Percentiles rank a stretch among this genome's conserved stretches.
phyloP scores from a whole-genome alignment of 495 filamentous ascomycete genomes.

The Talaromyces stipitatus region DNA sequence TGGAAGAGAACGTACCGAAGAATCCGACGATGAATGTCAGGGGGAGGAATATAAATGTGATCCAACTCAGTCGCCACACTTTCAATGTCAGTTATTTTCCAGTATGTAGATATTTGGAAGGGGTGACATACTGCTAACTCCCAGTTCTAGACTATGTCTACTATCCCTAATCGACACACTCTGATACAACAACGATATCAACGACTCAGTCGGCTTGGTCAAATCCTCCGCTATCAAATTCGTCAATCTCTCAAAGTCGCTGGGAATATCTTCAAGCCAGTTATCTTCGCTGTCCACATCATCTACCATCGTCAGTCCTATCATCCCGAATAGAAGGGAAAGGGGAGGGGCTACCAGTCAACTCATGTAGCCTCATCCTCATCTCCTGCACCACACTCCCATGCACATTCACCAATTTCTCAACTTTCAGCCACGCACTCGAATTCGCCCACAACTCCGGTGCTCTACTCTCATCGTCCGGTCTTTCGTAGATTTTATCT shows the following conservation, averaged over 20 bases:
- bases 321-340: not conserved
- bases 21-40: conserved; percentile 43
- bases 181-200: conserved; percentile 43
- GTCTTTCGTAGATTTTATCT: conserved; percentile 50
- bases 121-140: conserved; percentile 22
- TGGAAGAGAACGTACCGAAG: conserved; percentile 25
- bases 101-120: conserved; percentile 28
- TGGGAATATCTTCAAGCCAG: conserved; percentile 31
- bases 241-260: conserved; percentile 33
- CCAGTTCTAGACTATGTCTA: conserved; percentile 41
- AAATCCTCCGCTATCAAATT: conserved; percentile 40
- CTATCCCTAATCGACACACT: conserved; percentile 46
- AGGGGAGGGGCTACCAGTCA: conserved; percentile 10
- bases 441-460: conserved; percentile 48
- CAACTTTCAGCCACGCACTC: conserved; percentile 44
- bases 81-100: not conserved
- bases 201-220: conserved; percentile 39
- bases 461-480: conserved; percentile 46
- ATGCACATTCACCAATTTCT: conserved; percentile 45
- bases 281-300: conserved; percentile 18
- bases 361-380: conserved; percentile 20
- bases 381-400: conserved; percentile 40
- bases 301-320: conserved; percentile 14
- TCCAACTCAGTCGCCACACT: conserved; percentile 29
- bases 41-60: conserved; percentile 49